phyloP scores from a whole-genome alignment of 768 basidiomycete species.

The Cystobasidium ongulense region DNA sequence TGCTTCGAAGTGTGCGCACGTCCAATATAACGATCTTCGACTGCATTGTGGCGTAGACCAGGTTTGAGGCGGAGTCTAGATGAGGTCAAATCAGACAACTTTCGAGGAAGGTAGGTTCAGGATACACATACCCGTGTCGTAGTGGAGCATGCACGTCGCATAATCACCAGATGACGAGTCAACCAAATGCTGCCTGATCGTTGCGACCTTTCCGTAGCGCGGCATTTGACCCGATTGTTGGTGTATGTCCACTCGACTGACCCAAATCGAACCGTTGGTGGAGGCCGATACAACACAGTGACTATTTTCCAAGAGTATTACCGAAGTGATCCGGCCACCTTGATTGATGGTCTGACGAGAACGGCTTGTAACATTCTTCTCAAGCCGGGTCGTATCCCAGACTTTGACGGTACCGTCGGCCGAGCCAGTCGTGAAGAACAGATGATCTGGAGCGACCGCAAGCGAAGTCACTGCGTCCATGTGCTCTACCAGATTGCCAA shows the following conservation, averaged over 20 bases:
- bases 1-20: constrained; percentile 68
- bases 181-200: constrained; percentile 70
- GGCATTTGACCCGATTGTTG: constrained; percentile 58
- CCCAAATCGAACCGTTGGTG: constrained; percentile 72
- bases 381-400: constrained; percentile 68
- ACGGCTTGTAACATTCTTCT: constrained; percentile 84
- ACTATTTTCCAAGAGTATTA: constrained; percentile 72
- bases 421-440: constrained; percentile 59
- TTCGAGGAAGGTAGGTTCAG: neutral
- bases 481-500: constrained; percentile 78
- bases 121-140: constrained; percentile 57
- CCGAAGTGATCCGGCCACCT: constrained; percentile 58
- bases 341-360: constrained; percentile 47
- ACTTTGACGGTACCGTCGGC: constrained; percentile 48
- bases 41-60: constrained; percentile 77
- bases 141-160: constrained; percentile 74
- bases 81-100: too few species aligned
- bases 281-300: constrained; percentile 80
- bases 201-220: constrained; percentile 70
- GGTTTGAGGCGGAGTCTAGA: constrained; percentile 64
- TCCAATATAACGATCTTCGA: constrained; percentile 69
- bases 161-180: constrained; percentile 65
- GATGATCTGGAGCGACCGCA: constrained; percentile 82
- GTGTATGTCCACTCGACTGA: constrained; percentile 71
- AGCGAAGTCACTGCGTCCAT: constrained; percentile 68